Evolutionary conservation across 1,284 basidiomycete species (phyloP).

Genomic region (Sanghuangporus baumii): DNA sequence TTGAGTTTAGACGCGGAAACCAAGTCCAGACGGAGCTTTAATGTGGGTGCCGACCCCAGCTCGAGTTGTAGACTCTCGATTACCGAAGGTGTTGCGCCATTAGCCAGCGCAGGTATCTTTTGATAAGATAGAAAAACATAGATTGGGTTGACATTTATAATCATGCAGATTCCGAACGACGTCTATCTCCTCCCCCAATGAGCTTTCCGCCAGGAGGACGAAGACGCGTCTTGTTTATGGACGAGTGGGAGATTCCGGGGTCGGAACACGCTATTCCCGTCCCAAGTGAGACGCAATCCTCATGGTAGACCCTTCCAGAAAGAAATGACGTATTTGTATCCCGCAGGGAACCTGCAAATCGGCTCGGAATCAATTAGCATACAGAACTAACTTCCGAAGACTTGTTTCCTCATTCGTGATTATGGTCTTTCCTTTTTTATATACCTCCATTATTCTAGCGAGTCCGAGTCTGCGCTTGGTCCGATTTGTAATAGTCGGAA

Average conservation of each 20-base stretch:
- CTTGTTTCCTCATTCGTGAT: neutral
- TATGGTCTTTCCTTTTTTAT: neutral
- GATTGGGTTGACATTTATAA: neutral
- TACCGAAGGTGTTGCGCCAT: neutral
- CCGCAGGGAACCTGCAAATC: neutral
- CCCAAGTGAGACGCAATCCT: neutral
- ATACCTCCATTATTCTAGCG: neutral
- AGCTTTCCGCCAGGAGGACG: neutral
- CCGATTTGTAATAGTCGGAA: neutral
- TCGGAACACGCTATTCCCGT: neutral
- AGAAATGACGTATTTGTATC: neutral
- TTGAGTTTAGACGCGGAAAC: neutral
- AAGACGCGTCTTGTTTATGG: conserved; percentile 10
- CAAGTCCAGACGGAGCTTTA: neutral
- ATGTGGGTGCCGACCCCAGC: neutral
- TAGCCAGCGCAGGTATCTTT: neutral
- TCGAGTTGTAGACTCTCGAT: neutral
- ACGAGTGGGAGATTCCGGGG: conserved; percentile 1
- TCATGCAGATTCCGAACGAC: neutral
- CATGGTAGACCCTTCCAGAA: neutral
- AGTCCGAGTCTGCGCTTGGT: neutral
- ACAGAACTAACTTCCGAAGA: neutral
- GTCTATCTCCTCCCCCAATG: neutral
- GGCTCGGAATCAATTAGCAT: neutral
- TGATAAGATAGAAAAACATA: neutral